Conservation (phyloP, 2,329 filamentous ascomycete genomes). For the Exserohilum turcica region DNA sequence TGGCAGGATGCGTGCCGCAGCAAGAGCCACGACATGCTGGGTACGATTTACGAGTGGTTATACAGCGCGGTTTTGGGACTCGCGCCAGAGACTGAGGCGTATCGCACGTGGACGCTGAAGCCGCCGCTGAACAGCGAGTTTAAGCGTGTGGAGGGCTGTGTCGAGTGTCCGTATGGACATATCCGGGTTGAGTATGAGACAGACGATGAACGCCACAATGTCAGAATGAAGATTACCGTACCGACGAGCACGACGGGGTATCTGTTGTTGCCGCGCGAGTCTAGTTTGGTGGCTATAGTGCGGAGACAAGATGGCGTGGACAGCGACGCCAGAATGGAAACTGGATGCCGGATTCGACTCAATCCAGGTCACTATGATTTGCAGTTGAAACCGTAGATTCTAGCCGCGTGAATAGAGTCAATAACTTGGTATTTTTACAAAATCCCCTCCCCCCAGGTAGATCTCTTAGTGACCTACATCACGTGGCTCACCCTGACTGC, state of each 20-base stretch:
- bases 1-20: slow-evolving; percentile 53
- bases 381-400: too few species aligned
- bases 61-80: slow-evolving; percentile 51
- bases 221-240: slow-evolving; percentile 28
- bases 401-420: too few species aligned
- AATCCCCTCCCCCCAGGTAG: too few species aligned
- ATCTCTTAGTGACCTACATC: too few species aligned
- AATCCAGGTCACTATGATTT: too few species aligned
- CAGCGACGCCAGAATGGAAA: too few species aligned
- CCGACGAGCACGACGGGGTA: slow-evolving; percentile 29
- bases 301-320: too few species aligned
- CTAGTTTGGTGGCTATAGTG: too few species aligned
- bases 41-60: slow-evolving; percentile 57
- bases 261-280: slow-evolving; percentile 15
- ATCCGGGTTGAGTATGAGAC: slow-evolving; percentile 37
- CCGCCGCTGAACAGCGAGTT: slow-evolving; percentile 52
- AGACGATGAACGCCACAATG: not conserved
- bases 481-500: too few species aligned
- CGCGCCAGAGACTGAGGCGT: slow-evolving; percentile 47
- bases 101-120: slow-evolving; percentile 49
- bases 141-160: slow-evolving; percentile 43
- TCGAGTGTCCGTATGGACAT: slow-evolving; percentile 50
- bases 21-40: slow-evolving; percentile 57
- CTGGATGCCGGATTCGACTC: too few species aligned
- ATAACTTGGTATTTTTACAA: too few species aligned